Base-by-base conservation (phyloP, 2,329 filamentous ascomycete species). In the Alternaria incomplexa region DNA sequence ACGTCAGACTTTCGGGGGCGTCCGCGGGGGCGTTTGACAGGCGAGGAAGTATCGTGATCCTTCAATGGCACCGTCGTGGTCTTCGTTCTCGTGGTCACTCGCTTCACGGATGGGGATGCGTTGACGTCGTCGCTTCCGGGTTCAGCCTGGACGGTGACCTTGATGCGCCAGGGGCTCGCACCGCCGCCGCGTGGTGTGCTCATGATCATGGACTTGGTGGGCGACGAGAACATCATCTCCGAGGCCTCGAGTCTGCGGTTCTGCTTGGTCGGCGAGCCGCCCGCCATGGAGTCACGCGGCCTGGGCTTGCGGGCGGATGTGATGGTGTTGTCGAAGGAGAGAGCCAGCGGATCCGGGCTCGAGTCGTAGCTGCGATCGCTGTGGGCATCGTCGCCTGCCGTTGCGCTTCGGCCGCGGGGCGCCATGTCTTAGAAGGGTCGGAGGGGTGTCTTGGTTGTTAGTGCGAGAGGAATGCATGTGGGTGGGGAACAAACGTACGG, bases 71-170 rank as follows among this genome's bases (percentile, higher is more conserved):
- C 70, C 1, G 76, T 81, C 6, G 77, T 82, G 0, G 81, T 82
- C 55, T 72, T 74, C 17, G 75, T 77, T 30, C 75, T 67, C 20
- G 70, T 74, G 17, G 70, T 74, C 17, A 70, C 59, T 30, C 67
- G 73, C 50, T 70, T 71, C 5, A 74, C 69, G 11, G 67, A 74
- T 17, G 77, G 79, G 11, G 77, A 79, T 51, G 66, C 53, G 59
- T 77, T 75, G 43, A 79, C 77, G 36, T 68, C 70, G 55, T 80
- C 76, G 58, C 68, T 74, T 17, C 75, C 74, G 40, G 81, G 81
- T 65, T 84, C 82, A 13, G 83, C 82, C 66, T 85, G 75, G 10
- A 85, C 83, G 2, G 83, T 85, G 58, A 85, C 83, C 59, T 82
- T 83, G 73, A 85, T 83, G 61, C 80, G 79, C 82, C 82, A 84